A percentile compares a stretch with the other conserved stretches of the same genome.
phyloP scores from a whole-genome alignment of 2,329 filamentous ascomycete genomes.

The Fusarium penzigii region DNA sequence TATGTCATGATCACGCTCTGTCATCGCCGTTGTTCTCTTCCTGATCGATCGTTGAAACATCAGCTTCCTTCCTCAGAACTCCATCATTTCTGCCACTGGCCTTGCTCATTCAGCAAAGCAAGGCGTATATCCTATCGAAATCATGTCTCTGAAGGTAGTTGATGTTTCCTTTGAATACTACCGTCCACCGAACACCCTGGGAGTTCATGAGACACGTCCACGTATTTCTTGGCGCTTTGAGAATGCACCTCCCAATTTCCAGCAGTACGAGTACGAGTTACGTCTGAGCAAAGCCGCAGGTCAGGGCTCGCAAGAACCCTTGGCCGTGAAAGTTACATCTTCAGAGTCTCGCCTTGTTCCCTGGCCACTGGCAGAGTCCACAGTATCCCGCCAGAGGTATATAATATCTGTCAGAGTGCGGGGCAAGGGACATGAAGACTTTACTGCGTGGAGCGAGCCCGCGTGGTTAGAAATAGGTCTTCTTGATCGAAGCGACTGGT shows the following conservation, averaged over 20 bases:
- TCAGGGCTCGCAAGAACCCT: neutral
- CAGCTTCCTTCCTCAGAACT: neutral
- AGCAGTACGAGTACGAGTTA: constrained; percentile 18
- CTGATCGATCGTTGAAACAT: neutral
- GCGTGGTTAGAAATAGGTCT: constrained; percentile 16
- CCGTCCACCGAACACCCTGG: constrained; percentile 11
- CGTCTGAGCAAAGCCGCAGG: neutral
- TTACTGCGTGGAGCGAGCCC: constrained; percentile 14
- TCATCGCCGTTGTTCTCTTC: neutral
- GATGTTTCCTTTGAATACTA: constrained; percentile 22
- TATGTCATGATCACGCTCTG: neutral
- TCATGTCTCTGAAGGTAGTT: constrained; percentile 12
- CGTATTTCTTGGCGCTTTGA: constrained; percentile 21
- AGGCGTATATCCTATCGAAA: neutral
- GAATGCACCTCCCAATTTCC: constrained; percentile 14
- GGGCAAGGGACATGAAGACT: constrained; percentile 3
- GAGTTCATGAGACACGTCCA: constrained; percentile 16
- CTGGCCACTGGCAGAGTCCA: constrained; percentile 7
- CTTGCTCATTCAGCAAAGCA: neutral
- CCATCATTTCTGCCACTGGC: neutral
- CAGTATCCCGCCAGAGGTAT: constrained; percentile 15
- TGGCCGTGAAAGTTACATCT: neutral
- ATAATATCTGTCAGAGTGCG: constrained; percentile 4
- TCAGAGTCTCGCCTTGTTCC: constrained; percentile 8
- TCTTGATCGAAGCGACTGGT: constrained; percentile 14